Evolutionary conservation across 108 stramenopile genomes (phyloP).

Genomic region (Seminavis robusta): DNA sequence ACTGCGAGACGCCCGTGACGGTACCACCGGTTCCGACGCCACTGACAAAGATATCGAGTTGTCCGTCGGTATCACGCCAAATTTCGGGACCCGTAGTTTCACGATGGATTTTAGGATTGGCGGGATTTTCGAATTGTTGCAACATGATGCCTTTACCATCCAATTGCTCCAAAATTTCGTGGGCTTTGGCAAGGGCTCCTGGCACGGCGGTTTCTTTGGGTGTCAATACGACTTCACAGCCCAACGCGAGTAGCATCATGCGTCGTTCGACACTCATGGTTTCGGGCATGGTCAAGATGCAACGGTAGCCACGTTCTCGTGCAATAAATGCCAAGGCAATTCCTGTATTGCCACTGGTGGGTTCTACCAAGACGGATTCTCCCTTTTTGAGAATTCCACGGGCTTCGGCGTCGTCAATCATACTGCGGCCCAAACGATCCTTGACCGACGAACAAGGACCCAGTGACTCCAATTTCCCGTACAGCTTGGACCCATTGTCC

Average conservation of each 20-base stretch:
- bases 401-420: slow-evolving; percentile 56
- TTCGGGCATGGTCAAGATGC: slow-evolving; percentile 92
- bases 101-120: slow-evolving; percentile 71
- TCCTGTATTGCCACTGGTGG: slow-evolving; percentile 77
- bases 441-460: slow-evolving; percentile 62
- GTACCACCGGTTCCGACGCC: slow-evolving; percentile 83
- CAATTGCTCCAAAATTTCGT: slow-evolving; percentile 49
- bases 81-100: slow-evolving; percentile 84
- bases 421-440: slow-evolving; percentile 44
- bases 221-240: slow-evolving; percentile 64
- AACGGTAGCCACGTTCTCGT: slow-evolving; percentile 66
- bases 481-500: slow-evolving; percentile 39
- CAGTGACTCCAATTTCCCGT: slow-evolving; percentile 62
- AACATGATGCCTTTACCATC: slow-evolving; percentile 50
- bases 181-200: slow-evolving; percentile 71
- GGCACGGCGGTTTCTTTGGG: slow-evolving; percentile 70
- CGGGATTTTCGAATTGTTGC: slow-evolving; percentile 75
- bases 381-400: slow-evolving; percentile 34
- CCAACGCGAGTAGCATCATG: slow-evolving; percentile 63
- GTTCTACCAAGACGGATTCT: slow-evolving; percentile 38
- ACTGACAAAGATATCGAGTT: slow-evolving; percentile 57
- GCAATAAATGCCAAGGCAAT: slow-evolving; percentile 77
- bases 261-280: slow-evolving; percentile 72
- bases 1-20: slow-evolving; percentile 67
- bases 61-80: slow-evolving; percentile 62